Percentiles rank a stretch among this genome's conserved stretches.
These are phyloP conservation scores for Potentilla sterilis DNA, from an alignment of 306 rosid species.

Conservation along the genomic window DNA sequence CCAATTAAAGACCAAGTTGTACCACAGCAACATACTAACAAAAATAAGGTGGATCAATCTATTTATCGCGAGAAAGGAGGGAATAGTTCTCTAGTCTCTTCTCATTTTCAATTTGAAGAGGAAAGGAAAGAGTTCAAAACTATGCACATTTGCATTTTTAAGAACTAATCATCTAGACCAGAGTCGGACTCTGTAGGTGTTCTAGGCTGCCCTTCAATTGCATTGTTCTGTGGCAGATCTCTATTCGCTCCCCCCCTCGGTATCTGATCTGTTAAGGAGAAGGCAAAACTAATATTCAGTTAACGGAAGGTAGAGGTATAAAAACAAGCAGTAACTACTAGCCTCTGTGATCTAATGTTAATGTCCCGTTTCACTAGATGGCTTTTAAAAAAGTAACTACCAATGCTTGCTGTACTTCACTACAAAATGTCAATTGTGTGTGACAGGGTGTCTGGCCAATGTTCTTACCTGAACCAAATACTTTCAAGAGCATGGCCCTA, in stretches of 20 bases:
- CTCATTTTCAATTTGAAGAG: too few species aligned
- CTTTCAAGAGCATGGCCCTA: conserved; percentile 39
- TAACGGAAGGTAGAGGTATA: too few species aligned
- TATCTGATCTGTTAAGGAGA: conserved; percentile 27
- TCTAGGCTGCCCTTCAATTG: conserved; percentile 43
- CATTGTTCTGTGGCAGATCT: conserved; percentile 25
- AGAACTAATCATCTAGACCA: conserved; percentile 23
- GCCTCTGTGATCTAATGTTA: neutral
- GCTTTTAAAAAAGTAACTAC: neutral
- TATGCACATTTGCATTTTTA: neutral
- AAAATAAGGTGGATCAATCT: neutral
- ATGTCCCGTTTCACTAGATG: neutral
- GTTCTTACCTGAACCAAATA: conserved; percentile 64
- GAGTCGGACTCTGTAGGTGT: conserved; percentile 35
- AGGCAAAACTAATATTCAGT: neutral
- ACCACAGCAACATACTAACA: neutral
- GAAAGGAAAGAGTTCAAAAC: neutral
- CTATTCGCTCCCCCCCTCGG: conserved; percentile 35
- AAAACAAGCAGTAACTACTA: too few species aligned
- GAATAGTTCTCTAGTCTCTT: neutral
- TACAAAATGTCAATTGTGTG: neutral
- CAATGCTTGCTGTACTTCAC: neutral
- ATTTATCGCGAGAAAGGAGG: too few species aligned
- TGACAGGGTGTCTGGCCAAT: neutral
- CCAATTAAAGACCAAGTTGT: neutral